Evolutionary conservation across 352 stramenopile species (phyloP).

Genomic region (Phytophthora brassicae): DNA sequence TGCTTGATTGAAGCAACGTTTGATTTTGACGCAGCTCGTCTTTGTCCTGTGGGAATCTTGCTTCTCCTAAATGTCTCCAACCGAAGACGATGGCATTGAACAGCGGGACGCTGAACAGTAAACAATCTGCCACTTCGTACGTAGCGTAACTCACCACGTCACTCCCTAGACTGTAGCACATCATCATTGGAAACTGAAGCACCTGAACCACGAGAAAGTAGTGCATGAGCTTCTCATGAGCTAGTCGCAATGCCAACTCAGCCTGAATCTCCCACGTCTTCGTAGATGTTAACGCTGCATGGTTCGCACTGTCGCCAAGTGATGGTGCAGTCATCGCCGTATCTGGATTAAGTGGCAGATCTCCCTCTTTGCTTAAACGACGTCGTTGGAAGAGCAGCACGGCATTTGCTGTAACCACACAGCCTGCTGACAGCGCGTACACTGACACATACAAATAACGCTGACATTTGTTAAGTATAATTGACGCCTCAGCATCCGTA

Average conservation of each 20-base stretch:
- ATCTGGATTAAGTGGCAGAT: constrained; percentile 6
- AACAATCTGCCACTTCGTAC: constrained; percentile 38
- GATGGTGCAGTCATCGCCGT: constrained; percentile 24
- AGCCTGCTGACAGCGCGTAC: constrained; percentile 36
- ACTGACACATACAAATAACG: constrained; percentile 35
- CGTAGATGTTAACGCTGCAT: constrained; percentile 20
- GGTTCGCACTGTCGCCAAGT: constrained; percentile 15
- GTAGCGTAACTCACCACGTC: constrained; percentile 30
- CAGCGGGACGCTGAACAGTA: constrained; percentile 51
- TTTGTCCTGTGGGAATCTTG: constrained; percentile 12
- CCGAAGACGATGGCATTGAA: constrained; percentile 61
- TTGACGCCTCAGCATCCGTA: constrained; percentile 17
- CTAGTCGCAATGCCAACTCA: constrained; percentile 26
- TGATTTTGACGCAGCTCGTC: constrained; percentile 27
- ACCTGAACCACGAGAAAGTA: constrained; percentile 50
- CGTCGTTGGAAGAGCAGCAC: constrained; percentile 34
- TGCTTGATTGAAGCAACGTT: constrained; percentile 35
- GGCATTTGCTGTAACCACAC: constrained; percentile 35
- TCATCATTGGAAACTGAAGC: constrained; percentile 52
- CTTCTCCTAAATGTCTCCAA: constrained; percentile 33
- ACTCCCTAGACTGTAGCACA: constrained; percentile 38
- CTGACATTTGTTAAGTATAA: constrained; percentile 14
- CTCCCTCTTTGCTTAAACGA: constrained; percentile 6
- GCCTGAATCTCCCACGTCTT: constrained; percentile 36
- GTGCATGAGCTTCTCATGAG: constrained; percentile 49